Percentiles rank a stretch among this genome's conserved stretches.
phyloP scores from a whole-genome alignment of 768 basidiomycete genomes.

The Cytidiella melzeri region DNA sequence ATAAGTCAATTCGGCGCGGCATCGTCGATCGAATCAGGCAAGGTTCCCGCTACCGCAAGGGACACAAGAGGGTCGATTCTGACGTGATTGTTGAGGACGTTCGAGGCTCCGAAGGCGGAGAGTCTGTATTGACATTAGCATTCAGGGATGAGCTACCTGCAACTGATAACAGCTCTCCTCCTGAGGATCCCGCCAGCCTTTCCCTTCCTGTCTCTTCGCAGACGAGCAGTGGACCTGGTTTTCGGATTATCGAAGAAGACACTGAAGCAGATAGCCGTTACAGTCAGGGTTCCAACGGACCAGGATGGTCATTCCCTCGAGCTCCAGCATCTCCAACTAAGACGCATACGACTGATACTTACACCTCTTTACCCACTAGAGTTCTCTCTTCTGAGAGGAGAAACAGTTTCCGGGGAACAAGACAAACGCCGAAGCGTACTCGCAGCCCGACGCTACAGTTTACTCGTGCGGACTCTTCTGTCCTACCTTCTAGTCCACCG shows the following conservation, averaged over 20 bases:
- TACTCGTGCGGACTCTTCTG: slow-evolving; percentile 27
- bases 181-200: slow-evolving; percentile 15
- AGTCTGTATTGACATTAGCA: not conserved
- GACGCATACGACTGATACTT: not conserved
- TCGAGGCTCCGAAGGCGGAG: not conserved
- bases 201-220: not conserved
- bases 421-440: not conserved
- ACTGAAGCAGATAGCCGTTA: slow-evolving; percentile 17
- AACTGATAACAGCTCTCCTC: slow-evolving; percentile 12
- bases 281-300: slow-evolving; percentile 29
- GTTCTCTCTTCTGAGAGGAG: not conserved
- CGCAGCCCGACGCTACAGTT: not conserved
- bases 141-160: slow-evolving; percentile 10
- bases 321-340: slow-evolving; percentile 6
- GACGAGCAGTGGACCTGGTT: slow-evolving; percentile 29
- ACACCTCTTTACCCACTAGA: not conserved
- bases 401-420: not conserved
- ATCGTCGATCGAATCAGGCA: slow-evolving; percentile 36
- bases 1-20: slow-evolving; percentile 46
- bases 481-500: slow-evolving; percentile 52
- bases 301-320: slow-evolving; percentile 13
- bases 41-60: slow-evolving; percentile 21
- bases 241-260: slow-evolving; percentile 37
- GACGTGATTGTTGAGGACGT: slow-evolving; percentile 14
- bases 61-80: slow-evolving; percentile 13